Conservation (phyloP, 371 early-diverging fungal species). For the Mucor sp. region DNA sequence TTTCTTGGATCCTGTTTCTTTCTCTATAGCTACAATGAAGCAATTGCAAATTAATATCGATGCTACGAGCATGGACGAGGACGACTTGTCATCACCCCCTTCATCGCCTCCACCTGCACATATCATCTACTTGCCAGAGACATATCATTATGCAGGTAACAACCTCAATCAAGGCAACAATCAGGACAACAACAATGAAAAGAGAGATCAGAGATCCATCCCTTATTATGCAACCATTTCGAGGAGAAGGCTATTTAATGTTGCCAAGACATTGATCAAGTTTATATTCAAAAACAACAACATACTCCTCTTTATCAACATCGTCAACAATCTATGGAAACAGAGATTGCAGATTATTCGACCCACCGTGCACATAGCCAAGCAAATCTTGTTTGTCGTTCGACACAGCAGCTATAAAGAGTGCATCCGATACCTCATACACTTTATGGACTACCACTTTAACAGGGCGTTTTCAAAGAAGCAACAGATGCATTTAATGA, state of each 20-base stretch:
- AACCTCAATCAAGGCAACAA: not conserved
- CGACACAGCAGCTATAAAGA: not conserved
- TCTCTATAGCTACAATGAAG: not conserved
- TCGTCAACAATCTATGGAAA: constrained; percentile 8
- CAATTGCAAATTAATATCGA: not conserved
- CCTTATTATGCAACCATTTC: not conserved
- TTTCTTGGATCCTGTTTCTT: not conserved
- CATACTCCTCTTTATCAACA: constrained; percentile 3
- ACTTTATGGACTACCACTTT: not conserved
- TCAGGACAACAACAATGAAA: not conserved
- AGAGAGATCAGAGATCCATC: not conserved
- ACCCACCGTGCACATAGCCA: not conserved
- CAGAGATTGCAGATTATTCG: not conserved
- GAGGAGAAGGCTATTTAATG: not conserved
- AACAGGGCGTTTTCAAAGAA: not conserved
- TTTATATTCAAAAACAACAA: constrained; percentile 11
- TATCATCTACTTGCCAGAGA: not conserved
- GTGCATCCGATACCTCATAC: not conserved
- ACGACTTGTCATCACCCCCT: not conserved
- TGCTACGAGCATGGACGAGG: not conserved
- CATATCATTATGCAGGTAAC: not conserved
- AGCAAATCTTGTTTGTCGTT: not conserved
- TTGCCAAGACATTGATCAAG: constrained; percentile 7
- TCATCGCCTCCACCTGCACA: not conserved
- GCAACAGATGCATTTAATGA: not conserved